A percentile compares a stretch with the other conserved stretches of the same genome.
These are phyloP conservation scores for Neonectria magnoliae DNA, from an alignment of 2,329 filamentous ascomycete species.

Conservation along the genomic window DNA sequence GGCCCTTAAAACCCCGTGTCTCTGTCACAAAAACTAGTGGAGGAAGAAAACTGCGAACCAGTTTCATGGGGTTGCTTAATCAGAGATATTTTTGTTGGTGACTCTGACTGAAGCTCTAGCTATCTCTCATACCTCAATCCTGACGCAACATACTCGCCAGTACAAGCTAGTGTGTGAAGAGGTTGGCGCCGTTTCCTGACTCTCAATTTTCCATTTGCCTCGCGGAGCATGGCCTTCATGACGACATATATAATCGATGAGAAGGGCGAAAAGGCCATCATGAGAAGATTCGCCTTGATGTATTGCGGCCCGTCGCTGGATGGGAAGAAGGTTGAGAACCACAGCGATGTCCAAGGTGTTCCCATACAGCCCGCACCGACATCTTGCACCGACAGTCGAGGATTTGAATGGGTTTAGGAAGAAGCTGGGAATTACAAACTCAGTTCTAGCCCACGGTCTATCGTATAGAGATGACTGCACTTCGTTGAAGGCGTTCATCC, in stretches of 20 bases:
- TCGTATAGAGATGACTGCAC: no score
- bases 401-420: no score
- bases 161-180: background rate
- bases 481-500: no score
- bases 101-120: background rate
- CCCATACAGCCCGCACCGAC: no score
- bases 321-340: no score
- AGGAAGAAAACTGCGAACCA: background rate
- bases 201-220: slow-evolving; percentile 13
- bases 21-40: no score
- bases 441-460: no score
- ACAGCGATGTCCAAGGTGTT: no score
- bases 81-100: background rate
- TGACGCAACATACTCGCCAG: no score
- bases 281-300: slow-evolving; percentile 13
- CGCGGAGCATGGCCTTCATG: slow-evolving; percentile 16
- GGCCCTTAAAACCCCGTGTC: no score
- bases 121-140: background rate
- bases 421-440: no score
- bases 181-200: background rate
- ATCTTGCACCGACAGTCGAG: no score
- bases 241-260: background rate
- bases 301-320: background rate
- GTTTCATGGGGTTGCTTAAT: background rate
- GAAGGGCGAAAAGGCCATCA: slow-evolving; percentile 9